phyloP scores from a whole-genome alignment of 2,329 filamentous ascomycete species.

The Scolecobasidium constrictum region DNA sequence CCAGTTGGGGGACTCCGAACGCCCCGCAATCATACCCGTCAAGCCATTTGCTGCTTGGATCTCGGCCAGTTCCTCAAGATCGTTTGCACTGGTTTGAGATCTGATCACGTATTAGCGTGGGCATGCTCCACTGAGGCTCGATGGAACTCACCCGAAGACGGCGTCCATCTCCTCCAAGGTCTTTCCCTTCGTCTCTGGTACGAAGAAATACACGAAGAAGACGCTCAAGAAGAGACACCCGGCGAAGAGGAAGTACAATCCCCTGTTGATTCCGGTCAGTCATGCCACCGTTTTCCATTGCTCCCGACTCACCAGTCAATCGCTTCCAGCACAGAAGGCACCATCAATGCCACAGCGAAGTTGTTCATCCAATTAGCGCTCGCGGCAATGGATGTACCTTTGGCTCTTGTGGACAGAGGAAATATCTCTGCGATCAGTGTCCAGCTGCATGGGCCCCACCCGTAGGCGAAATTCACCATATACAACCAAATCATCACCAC shows the following conservation, averaged over 20 bases:
- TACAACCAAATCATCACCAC: slow-evolving; percentile 34
- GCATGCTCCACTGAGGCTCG: too few relatives aligned
- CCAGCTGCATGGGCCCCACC: slow-evolving; percentile 21
- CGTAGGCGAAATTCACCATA: slow-evolving; percentile 32
- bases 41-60: too few relatives aligned
- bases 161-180: slow-evolving; percentile 31
- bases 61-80: too few relatives aligned
- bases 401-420: slow-evolving; percentile 1
- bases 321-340: slow-evolving; percentile 27
- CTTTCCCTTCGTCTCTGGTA: slow-evolving; percentile 29
- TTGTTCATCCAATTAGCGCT: slow-evolving; percentile 19
- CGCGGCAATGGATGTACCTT: neutral
- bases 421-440: neutral
- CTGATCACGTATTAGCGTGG: too few relatives aligned
- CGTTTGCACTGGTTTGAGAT: too few relatives aligned
- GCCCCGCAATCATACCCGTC: too few relatives aligned
- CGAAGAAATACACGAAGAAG: slow-evolving; percentile 27
- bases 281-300: too few relatives aligned
- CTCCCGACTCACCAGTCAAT: too few relatives aligned
- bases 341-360: slow-evolving; percentile 27
- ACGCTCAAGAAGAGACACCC: slow-evolving; percentile 26
- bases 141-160: too few relatives aligned
- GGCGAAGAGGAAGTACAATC: slow-evolving; percentile 31
- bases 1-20: too few relatives aligned
- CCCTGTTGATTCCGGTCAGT: too few relatives aligned